Base-by-base conservation (phyloP, 345 rosid species). In the Sisymbrium irio region DNA sequence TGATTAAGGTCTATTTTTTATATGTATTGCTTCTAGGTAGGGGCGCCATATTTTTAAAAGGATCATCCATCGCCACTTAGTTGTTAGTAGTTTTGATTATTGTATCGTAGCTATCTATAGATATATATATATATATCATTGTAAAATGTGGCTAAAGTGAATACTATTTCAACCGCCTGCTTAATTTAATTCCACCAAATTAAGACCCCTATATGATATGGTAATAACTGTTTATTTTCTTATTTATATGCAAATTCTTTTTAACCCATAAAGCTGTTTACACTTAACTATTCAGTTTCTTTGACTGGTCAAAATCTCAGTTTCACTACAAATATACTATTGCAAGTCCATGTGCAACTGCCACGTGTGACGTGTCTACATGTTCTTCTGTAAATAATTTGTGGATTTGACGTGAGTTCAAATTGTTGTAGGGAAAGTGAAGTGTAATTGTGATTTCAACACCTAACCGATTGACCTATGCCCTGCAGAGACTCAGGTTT, bases 281-380 rank as follows among this genome's bases (percentile, higher is more conserved):
- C 41, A 62, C 61, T 6, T 35, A 50, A 50, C 41, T 62, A 50
- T 50, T 72, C 22, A 51, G 55, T 72, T 72, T 72, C 61, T 18
- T 61, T 61, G 75, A 72, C 76, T 20, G 62, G 76, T 72, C 76
- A 72, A 72, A 50, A 50, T 40, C 61, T 62, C 55, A 4, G 14
- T 40, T 72, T 40, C 30, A 61, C 62, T 39, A 40, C 42, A 71
- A 28, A 50, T 36, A 37, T 49, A 49, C 19, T 50, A 28, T 46
- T 51, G 15, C 44, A 72, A 36, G 7, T 62, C 54, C 67, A 36
- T 71, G 67, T 71, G 40, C 30, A 47, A 37, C 60, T 71, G 59
- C 60, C 57, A 60, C 49, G 54, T 62, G 53, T 50, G 3, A 47
- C 10, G 20, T 37, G 14, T 35, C 18, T 15, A 33, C 22, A 9